Evolutionary conservation across 768 basidiomycete species (phyloP), one percentile per base, ranked within the genome.

Genomic region (Pleurotus giganteus): DNA sequence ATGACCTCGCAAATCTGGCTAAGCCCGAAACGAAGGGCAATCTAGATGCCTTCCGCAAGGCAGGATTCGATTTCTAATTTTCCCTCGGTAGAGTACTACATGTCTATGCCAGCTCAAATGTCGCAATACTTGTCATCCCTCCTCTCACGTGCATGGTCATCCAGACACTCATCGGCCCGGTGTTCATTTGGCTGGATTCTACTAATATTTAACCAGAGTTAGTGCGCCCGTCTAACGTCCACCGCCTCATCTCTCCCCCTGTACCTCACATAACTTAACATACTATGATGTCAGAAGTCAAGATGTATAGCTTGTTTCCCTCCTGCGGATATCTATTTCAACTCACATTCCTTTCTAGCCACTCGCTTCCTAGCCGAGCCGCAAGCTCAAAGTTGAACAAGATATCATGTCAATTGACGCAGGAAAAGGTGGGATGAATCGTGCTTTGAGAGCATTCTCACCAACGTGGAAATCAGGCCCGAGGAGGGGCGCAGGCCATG

Each of bases 61-160:
- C 90, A 57, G 94, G 94, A 3, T 92, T 98, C 65, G 95, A 98
- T 55, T 98, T 97, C 66, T 96, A 76, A 67, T 13, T 39, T 46
- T 34, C 19, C 51, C 4, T 46, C 24, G 24, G 29, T 17, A 49
- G 46, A 63, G 58, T n/a, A n/a, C n/a, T n/a, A n/a, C n/a, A n/a
- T n/a, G n/a, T n/a, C n/a, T n/a, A n/a, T n/a, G n/a, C n/a, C n/a
- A n/a, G n/a, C n/a, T n/a, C n/a, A n/a, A n/a, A n/a, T n/a, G n/a
- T n/a, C n/a, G n/a, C n/a, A n/a, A n/a, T n/a, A n/a, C n/a, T n/a
- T n/a, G n/a, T n/a, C n/a, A n/a, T 36, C 19, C 17, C 8, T 13
- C 32, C 7, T 28, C 28, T 29, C 49, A 51, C 49, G 49, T 51
- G 49, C 36, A 51, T 28, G 49, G 13, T 47, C 46, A 32, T 28